Percentiles rank a stretch among this genome's conserved stretches.
Evolutionary conservation across 2,329 filamentous ascomycete species (phyloP).

Genomic region (Colletotrichum truncatum): DNA sequence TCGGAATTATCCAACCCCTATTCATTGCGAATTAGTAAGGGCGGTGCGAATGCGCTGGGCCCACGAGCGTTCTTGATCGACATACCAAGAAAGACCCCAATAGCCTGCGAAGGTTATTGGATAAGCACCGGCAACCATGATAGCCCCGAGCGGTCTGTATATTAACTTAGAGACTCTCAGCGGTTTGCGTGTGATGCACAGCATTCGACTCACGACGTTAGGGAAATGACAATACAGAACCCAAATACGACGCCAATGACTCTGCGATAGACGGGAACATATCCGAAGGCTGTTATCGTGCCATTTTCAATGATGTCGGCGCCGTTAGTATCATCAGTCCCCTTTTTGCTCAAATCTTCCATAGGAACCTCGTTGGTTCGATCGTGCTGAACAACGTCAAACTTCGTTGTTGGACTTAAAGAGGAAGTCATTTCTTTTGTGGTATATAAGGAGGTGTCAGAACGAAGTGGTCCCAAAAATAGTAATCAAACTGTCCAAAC

Average conservation of each 20-base stretch:
- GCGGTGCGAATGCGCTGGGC: too few relatives aligned
- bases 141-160: not conserved
- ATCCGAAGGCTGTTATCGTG: not conserved
- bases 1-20: constrained; percentile 58
- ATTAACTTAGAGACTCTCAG: too few relatives aligned
- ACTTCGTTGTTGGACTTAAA: too few relatives aligned
- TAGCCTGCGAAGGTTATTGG: not conserved
- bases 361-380: not conserved
- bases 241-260: not conserved
- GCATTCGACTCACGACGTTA: not conserved
- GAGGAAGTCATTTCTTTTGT: too few relatives aligned
- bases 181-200: not conserved
- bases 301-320: not conserved
- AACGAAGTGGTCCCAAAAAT: too few relatives aligned
- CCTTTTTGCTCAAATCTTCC: not conserved
- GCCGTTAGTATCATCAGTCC: not conserved
- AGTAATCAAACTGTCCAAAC: too few relatives aligned
- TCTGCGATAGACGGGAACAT: not conserved
- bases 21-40: too few relatives aligned
- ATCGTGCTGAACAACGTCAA: too few relatives aligned
- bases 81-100: not conserved
- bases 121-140: not conserved
- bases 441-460: too few relatives aligned
- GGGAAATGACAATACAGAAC: not conserved
- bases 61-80: too few relatives aligned